phyloP scores from a whole-genome alignment of 805 yeast genomes.

The Cyberlindnera mycetangii region DNA sequence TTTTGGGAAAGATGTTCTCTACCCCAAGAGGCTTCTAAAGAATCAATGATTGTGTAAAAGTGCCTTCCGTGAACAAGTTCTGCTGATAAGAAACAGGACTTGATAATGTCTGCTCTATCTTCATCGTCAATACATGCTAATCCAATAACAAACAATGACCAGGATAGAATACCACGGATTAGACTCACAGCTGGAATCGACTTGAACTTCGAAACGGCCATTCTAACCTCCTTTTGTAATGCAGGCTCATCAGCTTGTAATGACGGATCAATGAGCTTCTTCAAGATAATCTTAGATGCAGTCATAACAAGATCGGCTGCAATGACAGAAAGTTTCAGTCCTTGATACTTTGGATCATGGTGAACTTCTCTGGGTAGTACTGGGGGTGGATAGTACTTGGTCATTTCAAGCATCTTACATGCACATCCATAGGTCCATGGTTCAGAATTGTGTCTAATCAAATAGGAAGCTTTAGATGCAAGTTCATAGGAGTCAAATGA shows the following conservation, averaged over 20 bases:
- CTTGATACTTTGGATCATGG: slow-evolving; percentile 11
- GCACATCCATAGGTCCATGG: slow-evolving; percentile 12
- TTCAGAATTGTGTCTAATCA: slow-evolving; percentile 18
- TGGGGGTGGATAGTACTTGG: slow-evolving; percentile 19
- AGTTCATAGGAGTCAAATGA: slow-evolving; percentile 35
- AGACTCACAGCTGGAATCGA: slow-evolving; percentile 9
- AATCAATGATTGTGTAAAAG: slow-evolving; percentile 8
- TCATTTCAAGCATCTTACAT: slow-evolving; percentile 17
- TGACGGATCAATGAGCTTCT: slow-evolving; percentile 14
- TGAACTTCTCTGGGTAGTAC: slow-evolving; percentile 21
- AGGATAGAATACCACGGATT: slow-evolving; percentile 12
- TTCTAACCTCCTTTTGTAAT: slow-evolving; percentile 15
- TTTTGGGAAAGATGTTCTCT: slow-evolving; percentile 1
- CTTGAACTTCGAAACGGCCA: slow-evolving; percentile 5
- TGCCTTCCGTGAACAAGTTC: slow-evolving; percentile 13
- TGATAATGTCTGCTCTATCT: slow-evolving; percentile 4
- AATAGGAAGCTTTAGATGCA: slow-evolving; percentile 35
- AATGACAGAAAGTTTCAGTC: slow-evolving; percentile 19
- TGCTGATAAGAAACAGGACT: slow-evolving; percentile 6
- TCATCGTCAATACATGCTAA: slow-evolving; percentile 7
- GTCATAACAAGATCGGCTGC: slow-evolving; percentile 22
- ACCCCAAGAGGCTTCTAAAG: slow-evolving; percentile 13
- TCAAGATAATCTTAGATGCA: slow-evolving; percentile 19
- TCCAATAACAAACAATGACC: slow-evolving; percentile 11
- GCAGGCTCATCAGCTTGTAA: slow-evolving; percentile 6